A percentile compares a stretch with the other conserved stretches of the same genome.
Conservation (phyloP, 2,329 filamentous ascomycete species). For the Camillea tinctor region DNA sequence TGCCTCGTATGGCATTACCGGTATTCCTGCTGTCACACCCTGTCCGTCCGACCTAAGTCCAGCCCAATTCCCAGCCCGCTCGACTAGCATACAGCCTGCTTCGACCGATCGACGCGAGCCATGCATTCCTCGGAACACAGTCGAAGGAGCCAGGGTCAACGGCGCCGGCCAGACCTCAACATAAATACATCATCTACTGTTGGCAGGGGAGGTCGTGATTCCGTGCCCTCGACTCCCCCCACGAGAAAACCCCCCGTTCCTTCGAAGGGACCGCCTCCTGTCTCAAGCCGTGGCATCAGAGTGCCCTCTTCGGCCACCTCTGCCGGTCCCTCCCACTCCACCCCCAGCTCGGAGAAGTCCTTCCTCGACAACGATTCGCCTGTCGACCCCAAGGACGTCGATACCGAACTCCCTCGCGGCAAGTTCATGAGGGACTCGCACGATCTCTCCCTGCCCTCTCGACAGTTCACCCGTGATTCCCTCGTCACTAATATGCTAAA, state of each 20-base stretch:
- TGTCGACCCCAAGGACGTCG: constrained; percentile 30
- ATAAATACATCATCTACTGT: constrained; percentile 32
- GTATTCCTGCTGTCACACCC: constrained; percentile 20
- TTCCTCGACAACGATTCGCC: constrained; percentile 31
- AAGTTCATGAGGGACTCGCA: constrained; percentile 64
- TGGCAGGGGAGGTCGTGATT: constrained; percentile 18
- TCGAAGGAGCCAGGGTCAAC: constrained; percentile 27
- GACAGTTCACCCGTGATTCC: constrained; percentile 79
- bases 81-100: too few species aligned
- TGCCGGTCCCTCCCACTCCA: constrained; percentile 13
- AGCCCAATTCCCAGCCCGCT: constrained; percentile 15
- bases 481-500: constrained; percentile 95
- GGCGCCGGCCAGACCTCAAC: constrained; percentile 38
- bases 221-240: constrained; percentile 31
- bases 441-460: constrained; percentile 77
- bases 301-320: constrained; percentile 17
- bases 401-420: constrained; percentile 29
- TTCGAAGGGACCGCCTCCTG: constrained; percentile 34
- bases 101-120: constrained; percentile 8
- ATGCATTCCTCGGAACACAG: constrained; percentile 31
- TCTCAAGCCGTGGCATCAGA: constrained; percentile 35
- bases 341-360: constrained; percentile 29
- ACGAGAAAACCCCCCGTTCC: constrained; percentile 26
- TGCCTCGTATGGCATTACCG: constrained; percentile 25
- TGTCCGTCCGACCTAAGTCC: constrained; percentile 18